These are phyloP conservation scores for Tylopilus intermedius DNA, from an alignment of 768 basidiomycete genomes.

Conservation along the genomic window DNA sequence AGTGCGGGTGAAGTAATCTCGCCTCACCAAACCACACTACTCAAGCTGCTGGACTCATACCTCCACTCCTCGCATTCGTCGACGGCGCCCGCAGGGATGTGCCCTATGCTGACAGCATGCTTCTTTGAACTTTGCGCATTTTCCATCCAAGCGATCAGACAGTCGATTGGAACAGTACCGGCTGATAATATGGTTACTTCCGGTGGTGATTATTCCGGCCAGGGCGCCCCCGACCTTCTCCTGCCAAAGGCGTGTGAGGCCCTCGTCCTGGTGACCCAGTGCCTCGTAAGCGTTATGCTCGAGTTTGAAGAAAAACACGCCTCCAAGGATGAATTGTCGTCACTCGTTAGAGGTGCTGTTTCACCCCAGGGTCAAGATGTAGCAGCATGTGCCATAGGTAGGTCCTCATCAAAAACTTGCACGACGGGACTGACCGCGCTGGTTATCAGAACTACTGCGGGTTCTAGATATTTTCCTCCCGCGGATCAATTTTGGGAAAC, in stretches of 20 bases:
- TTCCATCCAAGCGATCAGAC: slow-evolving; percentile 47
- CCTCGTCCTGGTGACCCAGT: slow-evolving; percentile 72
- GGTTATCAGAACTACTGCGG: slow-evolving; percentile 67
- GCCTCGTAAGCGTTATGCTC: slow-evolving; percentile 60
- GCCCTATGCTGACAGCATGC: slow-evolving; percentile 54
- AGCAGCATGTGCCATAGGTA: slow-evolving; percentile 57
- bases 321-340: slow-evolving; percentile 24
- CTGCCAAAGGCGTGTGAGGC: slow-evolving; percentile 79
- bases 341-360: slow-evolving; percentile 41
- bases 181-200: slow-evolving; percentile 7
- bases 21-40: slow-evolving; percentile 80
- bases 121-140: slow-evolving; percentile 62
- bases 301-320: slow-evolving; percentile 33
- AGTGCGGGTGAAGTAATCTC: slow-evolving; percentile 71
- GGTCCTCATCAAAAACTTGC: slow-evolving; percentile 14
- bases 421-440: slow-evolving; percentile 1
- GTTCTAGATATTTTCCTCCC: slow-evolving; percentile 81
- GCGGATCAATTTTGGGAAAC: slow-evolving; percentile 74
- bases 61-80: slow-evolving; percentile 50
- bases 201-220: slow-evolving; percentile 1
- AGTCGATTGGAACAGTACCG: slow-evolving; percentile 35
- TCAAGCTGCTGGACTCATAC: slow-evolving; percentile 85
- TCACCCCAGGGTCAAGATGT: slow-evolving; percentile 40
- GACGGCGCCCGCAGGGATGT: slow-evolving; percentile 39
- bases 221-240: slow-evolving; percentile 54